Conservation (phyloP, 257 asterid species). For the Nicotiana sylvestris region DNA sequence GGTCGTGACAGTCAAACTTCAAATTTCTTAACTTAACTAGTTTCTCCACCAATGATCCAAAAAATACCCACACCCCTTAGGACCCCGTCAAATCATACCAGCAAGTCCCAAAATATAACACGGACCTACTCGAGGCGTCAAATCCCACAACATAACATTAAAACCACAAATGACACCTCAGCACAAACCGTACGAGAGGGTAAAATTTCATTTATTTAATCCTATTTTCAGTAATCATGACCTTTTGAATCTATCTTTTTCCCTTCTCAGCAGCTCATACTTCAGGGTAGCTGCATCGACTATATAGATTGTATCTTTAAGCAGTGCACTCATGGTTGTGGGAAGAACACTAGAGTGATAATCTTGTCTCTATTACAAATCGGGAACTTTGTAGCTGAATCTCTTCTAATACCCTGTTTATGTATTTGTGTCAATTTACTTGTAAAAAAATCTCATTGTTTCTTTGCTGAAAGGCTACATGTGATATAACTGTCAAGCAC, state of each 20-base stretch:
- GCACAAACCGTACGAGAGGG: neutral
- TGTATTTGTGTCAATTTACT: neutral
- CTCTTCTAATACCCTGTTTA: neutral
- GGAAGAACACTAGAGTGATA: conserved; percentile 23
- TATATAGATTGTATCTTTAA: conserved; percentile 69
- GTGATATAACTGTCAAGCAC: neutral
- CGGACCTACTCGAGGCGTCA: too few species aligned
- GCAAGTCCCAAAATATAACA: too few species aligned
- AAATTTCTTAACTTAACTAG: too few species aligned
- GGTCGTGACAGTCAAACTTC: too few species aligned
- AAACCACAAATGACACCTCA: too few species aligned
- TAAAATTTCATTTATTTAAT: neutral
- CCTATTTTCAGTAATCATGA: neutral
- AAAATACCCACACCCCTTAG: too few species aligned
- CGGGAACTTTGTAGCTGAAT: conserved; percentile 61
- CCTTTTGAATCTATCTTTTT: neutral
- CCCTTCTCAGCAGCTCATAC: conserved; percentile 16
- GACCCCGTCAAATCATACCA: too few species aligned
- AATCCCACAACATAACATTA: too few species aligned
- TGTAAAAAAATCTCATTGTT: neutral
- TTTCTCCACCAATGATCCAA: too few species aligned
- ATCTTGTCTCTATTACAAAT: conserved; percentile 38
- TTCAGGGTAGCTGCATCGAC: conserved; percentile 90
- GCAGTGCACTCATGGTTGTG: conserved; percentile 74
- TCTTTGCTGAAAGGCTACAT: neutral